These are phyloP conservation scores for Emmonsia crescens DNA, from an alignment of 2,329 filamentous ascomycete genomes.

Conservation along the genomic window DNA sequence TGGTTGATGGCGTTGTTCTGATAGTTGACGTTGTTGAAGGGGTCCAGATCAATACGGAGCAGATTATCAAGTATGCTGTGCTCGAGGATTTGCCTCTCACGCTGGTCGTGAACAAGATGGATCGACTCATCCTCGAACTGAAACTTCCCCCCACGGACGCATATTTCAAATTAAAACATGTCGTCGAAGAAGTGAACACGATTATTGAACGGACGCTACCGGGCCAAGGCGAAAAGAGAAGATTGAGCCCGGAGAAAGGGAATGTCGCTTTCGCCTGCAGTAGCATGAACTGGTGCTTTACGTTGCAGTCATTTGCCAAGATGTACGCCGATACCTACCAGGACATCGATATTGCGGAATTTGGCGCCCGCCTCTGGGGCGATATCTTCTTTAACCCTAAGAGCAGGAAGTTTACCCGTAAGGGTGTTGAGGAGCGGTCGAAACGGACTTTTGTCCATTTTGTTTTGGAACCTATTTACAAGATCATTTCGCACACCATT, in stretches of 20 bases:
- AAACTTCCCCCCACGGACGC: constrained; percentile 90
- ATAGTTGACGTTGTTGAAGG: constrained; percentile 96
- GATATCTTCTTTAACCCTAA: constrained; percentile 92
- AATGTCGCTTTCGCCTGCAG: constrained; percentile 96
- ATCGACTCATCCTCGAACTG: constrained; percentile 84
- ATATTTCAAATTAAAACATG: constrained; percentile 97
- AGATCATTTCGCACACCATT: constrained; percentile 89
- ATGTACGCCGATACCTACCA: constrained; percentile 90
- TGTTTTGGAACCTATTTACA: constrained; percentile 93
- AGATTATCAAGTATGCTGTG: constrained; percentile 92
- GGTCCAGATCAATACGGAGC: constrained; percentile 96
- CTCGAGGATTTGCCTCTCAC: constrained; percentile 81
- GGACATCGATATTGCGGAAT: constrained; percentile 69
- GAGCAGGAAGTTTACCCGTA: constrained; percentile 85
- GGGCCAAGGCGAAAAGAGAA: constrained; percentile 63
- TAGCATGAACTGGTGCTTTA: constrained; percentile 95
- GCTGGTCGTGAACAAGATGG: constrained; percentile 93
- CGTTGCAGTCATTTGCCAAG: constrained; percentile 81
- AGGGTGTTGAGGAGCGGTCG: constrained; percentile 66
- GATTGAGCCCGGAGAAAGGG: constrained; percentile 89
- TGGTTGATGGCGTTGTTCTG: constrained; percentile 85
- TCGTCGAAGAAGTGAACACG: constrained; percentile 97
- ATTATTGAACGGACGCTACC: constrained; percentile 82
- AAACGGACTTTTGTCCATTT: constrained; percentile 89
- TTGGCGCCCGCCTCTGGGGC: constrained; percentile 80